Evolutionary conservation across 805 yeast species (phyloP), one percentile per base, ranked within the genome.

Genomic region (Candida michaelii): DNA sequence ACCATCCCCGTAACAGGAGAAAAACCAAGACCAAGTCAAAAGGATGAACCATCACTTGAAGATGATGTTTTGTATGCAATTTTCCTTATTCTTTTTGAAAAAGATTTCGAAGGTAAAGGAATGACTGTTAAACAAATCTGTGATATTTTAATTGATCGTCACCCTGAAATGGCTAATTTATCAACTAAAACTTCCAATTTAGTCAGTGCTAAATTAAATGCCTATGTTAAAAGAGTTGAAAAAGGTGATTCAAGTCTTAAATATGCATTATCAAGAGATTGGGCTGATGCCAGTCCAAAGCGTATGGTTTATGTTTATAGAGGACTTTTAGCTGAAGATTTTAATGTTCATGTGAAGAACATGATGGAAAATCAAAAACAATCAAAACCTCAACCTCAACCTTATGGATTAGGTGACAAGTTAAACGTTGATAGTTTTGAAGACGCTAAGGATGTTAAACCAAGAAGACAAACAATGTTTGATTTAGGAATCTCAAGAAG

Each of bases 51-150:
- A 9, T 69, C 86, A 17, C 70, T 85, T 43, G 93, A 85, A 52
- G 89, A 83, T 61, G 84, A 82, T 49, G 93, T 86, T 13, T 66
- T 86, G 42, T 80, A 71, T 60, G 89, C 90, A 5, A 86, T 86
- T 42, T 85, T 86, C 56, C 74, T 79, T 44, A 85, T 85, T 38
- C 62, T 86, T 44, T 83, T 68, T 61, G 90, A 83, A 46, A 69
- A 75, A 48, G 95, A 86, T 57, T 65, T 82, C 1, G 76, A 74
- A 40, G 83, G 85, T 39, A 72, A 74, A 46, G 95, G 95, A 50
- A 84, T 86, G 89, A 86, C 95, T n/a, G 95, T 86, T 24, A 86
- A 86, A 57, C 95, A 86, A 58, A 77, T 86, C 45, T 86, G 95
- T 64, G 95, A 86, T 60, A 76, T 82, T 44, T 68, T 86, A 36